Evolutionary conservation across 1,284 basidiomycete genomes (phyloP), one percentile per base, ranked within the genome.

Genomic region (Irpex sp.): DNA sequence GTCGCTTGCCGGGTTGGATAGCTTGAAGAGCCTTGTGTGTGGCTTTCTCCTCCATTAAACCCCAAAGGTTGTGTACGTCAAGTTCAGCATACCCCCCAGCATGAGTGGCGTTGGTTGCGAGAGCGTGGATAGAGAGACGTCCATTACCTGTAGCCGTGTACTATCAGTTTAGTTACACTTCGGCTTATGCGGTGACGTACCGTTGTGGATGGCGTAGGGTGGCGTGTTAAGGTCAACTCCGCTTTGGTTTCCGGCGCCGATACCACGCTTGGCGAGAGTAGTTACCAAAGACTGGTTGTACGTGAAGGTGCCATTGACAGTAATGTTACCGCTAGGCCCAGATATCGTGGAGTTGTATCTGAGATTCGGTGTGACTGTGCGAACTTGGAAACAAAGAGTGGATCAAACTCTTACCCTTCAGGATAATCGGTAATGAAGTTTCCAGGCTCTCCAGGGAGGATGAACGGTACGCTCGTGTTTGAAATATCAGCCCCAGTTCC

Each of bases 201-300:
- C 88, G 64, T 91, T 90, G 75, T 91, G 87, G 63, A 92, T 88
- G 0, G 86, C 79, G 66, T 92, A 92, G 4, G 88, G 86, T 6
- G 87, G 88, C 1, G 69, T 67, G 69, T 82, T 87, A 31, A 89
- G 70, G 68, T 87, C 76, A 7, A 83, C 75, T 4, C 74, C 78
- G 2, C 73, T 67, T 65, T 86, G 75, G 48, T 73, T 75, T 13
- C 77, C 84, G 4, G 81, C 82, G 5, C 83, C 82, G 17, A 83
- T 64, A 1, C 81, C 81, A 26, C 80, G 81, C 65, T 72, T 78
- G 47, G 44, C 55, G 57, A 69, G 13, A n/a, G 15, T 58, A 5
- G 55, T 11, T 15, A 9, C 58, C 17, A 38, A 57, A 57, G 57
- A 69, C 6, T 70, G 67, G 17, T 71, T 72, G 69, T 82, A 88